Conservation (phyloP, 805 yeast genomes). For the Candida chilensis region DNA sequence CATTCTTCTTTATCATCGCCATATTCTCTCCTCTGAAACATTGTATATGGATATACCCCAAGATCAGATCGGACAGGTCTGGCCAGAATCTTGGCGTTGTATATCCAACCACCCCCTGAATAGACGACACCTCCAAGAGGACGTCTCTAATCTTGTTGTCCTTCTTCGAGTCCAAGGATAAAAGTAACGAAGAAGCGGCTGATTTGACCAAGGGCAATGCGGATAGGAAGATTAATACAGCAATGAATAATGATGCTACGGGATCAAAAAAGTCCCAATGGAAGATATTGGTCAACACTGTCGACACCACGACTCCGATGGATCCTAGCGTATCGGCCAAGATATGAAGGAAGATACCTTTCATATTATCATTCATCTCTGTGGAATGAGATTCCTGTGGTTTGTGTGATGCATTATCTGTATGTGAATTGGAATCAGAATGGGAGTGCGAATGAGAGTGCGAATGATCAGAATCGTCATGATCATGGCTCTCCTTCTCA, state of each 20-base stretch:
- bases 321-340: constrained; percentile 96
- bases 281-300: constrained; percentile 63
- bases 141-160: constrained; percentile 58
- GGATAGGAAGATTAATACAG: constrained; percentile 67
- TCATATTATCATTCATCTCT: constrained; percentile 66
- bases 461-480: constrained; percentile 6
- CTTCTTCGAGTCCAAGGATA: constrained; percentile 48
- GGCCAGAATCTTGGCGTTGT: constrained; percentile 94
- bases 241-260: constrained; percentile 81
- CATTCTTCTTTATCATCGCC: constrained; percentile 48
- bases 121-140: constrained; percentile 55
- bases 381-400: no score
- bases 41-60: constrained; percentile 83
- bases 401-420: constrained; percentile 1
- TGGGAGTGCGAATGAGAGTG: constrained; percentile 2
- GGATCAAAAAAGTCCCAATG: constrained; percentile 82
- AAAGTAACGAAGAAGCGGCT: constrained; percentile 64
- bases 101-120: constrained; percentile 78
- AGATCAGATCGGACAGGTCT: no score
- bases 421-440: constrained; percentile 3
- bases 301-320: constrained; percentile 91
- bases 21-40: constrained; percentile 57
- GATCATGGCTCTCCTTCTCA: constrained; percentile 8
- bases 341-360: constrained; percentile 89
- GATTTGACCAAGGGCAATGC: constrained; percentile 80